A percentile compares a stretch with the other conserved stretches of the same genome.
Evolutionary conservation across 441 rosid species (phyloP).

Genomic region (Manihot esculenta): DNA sequence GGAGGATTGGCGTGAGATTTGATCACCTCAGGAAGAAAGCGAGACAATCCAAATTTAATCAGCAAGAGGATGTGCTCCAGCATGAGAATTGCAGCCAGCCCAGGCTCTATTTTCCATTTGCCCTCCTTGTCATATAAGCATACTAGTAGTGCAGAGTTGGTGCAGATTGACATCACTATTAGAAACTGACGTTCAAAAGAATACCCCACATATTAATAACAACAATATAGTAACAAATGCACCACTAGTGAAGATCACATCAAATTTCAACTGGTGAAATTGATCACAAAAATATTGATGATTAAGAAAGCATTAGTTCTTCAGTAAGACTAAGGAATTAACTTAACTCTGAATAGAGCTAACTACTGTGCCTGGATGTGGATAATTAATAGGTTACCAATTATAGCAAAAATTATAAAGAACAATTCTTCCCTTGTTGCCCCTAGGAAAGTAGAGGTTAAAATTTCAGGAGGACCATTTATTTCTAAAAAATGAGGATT

Average conservation of each 20-base stretch:
- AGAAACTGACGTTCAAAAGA: conserved; percentile 51
- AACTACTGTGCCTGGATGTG: background rate
- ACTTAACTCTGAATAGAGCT: background rate
- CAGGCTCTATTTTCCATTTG: conserved; percentile 92
- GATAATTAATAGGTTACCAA: background rate
- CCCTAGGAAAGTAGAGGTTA: background rate
- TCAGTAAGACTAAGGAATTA: background rate
- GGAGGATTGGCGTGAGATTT: background rate
- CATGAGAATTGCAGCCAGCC: conserved; percentile 77
- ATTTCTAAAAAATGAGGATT: background rate
- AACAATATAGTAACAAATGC: background rate
- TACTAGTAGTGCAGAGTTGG: conserved; percentile 83
- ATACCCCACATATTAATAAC: conserved; percentile 1
- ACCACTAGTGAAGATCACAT: background rate
- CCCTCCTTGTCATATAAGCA: conserved; percentile 89
- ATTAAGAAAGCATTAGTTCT: background rate
- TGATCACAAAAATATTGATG: background rate
- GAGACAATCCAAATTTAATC: conserved; percentile 78
- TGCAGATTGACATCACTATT: conserved; percentile 88
- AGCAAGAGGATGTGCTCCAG: conserved; percentile 78
- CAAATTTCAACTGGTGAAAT: background rate
- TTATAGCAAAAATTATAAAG: background rate
- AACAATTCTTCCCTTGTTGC: background rate
- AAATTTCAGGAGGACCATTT: background rate
- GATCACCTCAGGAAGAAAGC: conserved; percentile 74